Percentiles rank a stretch among this genome's conserved stretches.
These are phyloP conservation scores for Sclerotinia spermophila DNA, from an alignment of 2,329 filamentous ascomycete species.

Conservation along the genomic window DNA sequence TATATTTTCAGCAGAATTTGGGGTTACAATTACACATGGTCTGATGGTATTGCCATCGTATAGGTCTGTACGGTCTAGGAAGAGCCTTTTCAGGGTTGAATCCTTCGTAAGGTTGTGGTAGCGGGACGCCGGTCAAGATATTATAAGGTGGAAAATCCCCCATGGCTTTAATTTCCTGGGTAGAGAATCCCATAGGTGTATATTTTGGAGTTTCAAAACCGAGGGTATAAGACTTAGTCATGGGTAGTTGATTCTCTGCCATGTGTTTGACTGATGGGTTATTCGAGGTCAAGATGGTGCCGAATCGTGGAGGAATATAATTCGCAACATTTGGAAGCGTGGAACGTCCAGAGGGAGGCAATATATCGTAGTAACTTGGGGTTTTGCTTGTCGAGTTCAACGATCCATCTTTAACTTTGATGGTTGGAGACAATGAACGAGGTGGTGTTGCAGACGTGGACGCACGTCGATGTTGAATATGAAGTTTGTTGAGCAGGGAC, in stretches of 20 bases:
- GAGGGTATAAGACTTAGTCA: constrained; percentile 29
- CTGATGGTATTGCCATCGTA: constrained; percentile 82
- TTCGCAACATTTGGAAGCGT: constrained; percentile 31
- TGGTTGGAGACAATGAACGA: constrained; percentile 33
- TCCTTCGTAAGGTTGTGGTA: constrained; percentile 58
- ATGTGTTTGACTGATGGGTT: constrained; percentile 26
- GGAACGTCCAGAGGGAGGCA: constrained; percentile 34
- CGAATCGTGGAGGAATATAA: constrained; percentile 22
- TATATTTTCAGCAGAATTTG: not conserved
- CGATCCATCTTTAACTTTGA: constrained; percentile 13
- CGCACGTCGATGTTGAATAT: constrained; percentile 32
- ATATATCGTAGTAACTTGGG: constrained; percentile 17
- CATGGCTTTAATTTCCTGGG: constrained; percentile 64
- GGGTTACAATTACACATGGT: constrained; percentile 70
- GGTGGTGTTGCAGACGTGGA: constrained; percentile 36
- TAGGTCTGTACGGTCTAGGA: constrained; percentile 74
- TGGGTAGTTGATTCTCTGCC: constrained; percentile 29
- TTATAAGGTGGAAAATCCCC: constrained; percentile 81
- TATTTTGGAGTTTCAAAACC: constrained; percentile 41
- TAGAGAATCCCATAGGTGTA: constrained; percentile 66
- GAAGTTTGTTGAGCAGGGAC: constrained; percentile 27
- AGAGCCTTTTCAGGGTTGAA: constrained; percentile 68
- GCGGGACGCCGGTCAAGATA: constrained; percentile 67
- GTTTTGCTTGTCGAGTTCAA: constrained; percentile 14
- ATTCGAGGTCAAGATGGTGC: constrained; percentile 22